Percentiles rank a stretch among this genome's conserved stretches.
phyloP scores from a whole-genome alignment of 495 filamentous ascomycete genomes.

The Jackrogersella multiformis region DNA sequence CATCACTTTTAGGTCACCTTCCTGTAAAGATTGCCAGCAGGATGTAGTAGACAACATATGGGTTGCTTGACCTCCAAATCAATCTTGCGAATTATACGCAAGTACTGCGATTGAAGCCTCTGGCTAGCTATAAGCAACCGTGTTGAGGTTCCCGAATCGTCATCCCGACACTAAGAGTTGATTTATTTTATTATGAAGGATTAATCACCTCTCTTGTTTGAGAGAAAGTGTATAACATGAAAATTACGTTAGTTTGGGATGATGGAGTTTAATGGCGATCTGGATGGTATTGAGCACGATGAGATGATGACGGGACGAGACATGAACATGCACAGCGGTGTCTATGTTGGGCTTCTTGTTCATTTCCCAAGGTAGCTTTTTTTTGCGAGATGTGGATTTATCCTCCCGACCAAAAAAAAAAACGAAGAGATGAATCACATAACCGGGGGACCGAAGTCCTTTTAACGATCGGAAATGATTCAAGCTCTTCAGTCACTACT shows the following conservation, averaged over 20 bases:
- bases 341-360: slow-evolving; percentile 21
- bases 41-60: background rate
- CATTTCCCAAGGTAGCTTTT: background rate
- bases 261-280: slow-evolving; percentile 16
- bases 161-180: too few species aligned
- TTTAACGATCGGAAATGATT: background rate
- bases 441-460: background rate
- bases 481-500: background rate
- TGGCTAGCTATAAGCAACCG: background rate
- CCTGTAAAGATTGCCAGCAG: background rate
- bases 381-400: slow-evolving; percentile 2
- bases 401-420: slow-evolving; percentile 22
- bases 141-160: too few species aligned
- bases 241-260: slow-evolving; percentile 25
- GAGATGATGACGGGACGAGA: slow-evolving; percentile 38
- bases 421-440: slow-evolving; percentile 25
- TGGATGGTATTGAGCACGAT: slow-evolving; percentile 25
- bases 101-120: background rate
- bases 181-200: slow-evolving; percentile 21
- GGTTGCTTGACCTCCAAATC: background rate
- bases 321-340: slow-evolving; percentile 22
- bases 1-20: background rate
- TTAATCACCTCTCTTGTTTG: slow-evolving; percentile 35
- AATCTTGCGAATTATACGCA: background rate
- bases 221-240: slow-evolving; percentile 38